Evolutionary conservation across 2,329 filamentous ascomycete species (phyloP).

Genomic region (Monosporascus sp.): DNA sequence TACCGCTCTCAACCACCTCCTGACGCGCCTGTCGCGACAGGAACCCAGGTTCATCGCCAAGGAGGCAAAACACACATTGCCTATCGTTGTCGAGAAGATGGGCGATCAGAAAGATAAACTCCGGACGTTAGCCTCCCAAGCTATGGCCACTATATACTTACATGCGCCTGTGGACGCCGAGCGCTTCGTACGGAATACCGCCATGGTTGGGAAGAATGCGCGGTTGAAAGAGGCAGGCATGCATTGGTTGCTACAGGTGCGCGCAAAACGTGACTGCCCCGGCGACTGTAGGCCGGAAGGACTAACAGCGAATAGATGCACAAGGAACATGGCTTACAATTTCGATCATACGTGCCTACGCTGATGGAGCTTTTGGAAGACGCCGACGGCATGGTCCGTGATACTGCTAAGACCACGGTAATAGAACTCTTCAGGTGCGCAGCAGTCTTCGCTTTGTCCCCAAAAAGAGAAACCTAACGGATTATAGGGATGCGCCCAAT

Average conservation of each 20-base stretch:
- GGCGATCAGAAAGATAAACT: constrained; percentile 86
- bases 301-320: constrained; percentile 60
- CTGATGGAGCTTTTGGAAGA: constrained; percentile 87
- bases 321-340: constrained; percentile 70
- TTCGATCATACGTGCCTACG: constrained; percentile 74
- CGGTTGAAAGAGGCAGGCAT: constrained; percentile 80
- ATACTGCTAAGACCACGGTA: constrained; percentile 74
- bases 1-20: constrained; percentile 78
- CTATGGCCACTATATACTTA: constrained; percentile 71
- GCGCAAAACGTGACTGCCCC: constrained; percentile 15
- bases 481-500: constrained; percentile 63
- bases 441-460: not conserved
- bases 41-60: constrained; percentile 68
- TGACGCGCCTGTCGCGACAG: constrained; percentile 81
- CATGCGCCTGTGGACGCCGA: constrained; percentile 70
- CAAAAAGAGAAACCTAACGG: not conserved
- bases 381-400: constrained; percentile 80
- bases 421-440: constrained; percentile 78
- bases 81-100: constrained; percentile 75
- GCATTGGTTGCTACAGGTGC: constrained; percentile 76
- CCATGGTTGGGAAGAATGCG: constrained; percentile 73
- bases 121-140: constrained; percentile 66
- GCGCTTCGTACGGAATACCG: constrained; percentile 69
- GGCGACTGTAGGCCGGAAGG: constrained; percentile 8
- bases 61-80: constrained; percentile 65